Evolutionary conservation across 371 early-diverging fungal species (phyloP), one percentile per base, ranked within the genome.

Genomic region (Mucor indicus): DNA sequence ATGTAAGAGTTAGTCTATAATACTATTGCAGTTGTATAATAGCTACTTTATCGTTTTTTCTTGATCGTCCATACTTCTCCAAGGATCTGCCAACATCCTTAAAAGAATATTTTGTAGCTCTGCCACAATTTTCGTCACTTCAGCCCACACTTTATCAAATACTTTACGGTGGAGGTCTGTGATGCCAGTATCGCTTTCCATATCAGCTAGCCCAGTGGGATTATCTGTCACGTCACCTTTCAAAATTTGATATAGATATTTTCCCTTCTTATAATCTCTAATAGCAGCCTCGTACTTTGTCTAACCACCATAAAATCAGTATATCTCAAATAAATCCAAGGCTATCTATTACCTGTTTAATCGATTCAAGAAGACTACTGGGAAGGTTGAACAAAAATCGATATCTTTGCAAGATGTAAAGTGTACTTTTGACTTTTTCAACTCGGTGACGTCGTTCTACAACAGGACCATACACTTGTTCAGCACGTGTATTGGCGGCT

Each of bases 331-430:
- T n/a, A n/a, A 48, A 43, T 33, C 40, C 21, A 13, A 9, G 23
- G n/a, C n/a, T n/a, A n/a, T n/a, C n/a, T n/a, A 29, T 35, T 68
- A 84, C 90, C 79, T 86, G 86, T 47, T 83, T 75, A 35, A 91
- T 86, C 15, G 83, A 86, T 46, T 92, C 93, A 24, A 85, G 74
- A 9, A 98, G 64, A 30, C 82, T 87, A 48, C 85, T 86, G 1
- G 98, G 96, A 8, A 98, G 60, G 62, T 92, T 93, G 67, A 98
- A 96, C 57, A 94, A 92, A 65, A 96, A 92, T 48, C 91, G 86
- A 79, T 93, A 96, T 22, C 92, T 81, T 55, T 94, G 94, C 12
- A 98, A 67, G 11, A 95, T 77, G 35, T 79, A 80, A n/a, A 96
- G 78, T 2, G 95, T 91, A 23, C 83, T 84, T 21, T 92, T 83